Conservation (phyloP, 2,329 filamentous ascomycete species). For the Xylaria sp. region DNA sequence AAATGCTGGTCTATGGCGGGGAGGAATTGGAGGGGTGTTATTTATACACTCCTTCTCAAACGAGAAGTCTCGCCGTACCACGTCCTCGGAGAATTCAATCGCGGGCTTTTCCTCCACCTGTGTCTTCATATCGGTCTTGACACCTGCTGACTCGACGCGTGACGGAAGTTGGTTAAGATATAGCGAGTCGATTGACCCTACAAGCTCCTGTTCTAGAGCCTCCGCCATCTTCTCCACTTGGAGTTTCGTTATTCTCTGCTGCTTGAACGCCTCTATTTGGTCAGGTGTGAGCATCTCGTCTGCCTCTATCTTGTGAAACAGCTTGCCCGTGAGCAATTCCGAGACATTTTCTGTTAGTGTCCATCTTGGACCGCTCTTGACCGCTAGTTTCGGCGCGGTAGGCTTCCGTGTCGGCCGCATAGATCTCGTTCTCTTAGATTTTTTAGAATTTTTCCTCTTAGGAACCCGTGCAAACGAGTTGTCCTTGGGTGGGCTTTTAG, state of each 20-base stretch:
- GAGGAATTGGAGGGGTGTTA: conserved; percentile 24
- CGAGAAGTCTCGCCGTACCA: conserved; percentile 44
- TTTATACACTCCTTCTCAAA: conserved; percentile 38
- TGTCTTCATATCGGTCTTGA: conserved; percentile 47
- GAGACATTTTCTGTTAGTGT: conserved; percentile 66
- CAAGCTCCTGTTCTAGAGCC: conserved; percentile 49
- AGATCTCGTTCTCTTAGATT: conserved; percentile 36
- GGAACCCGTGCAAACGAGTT: conserved; percentile 48
- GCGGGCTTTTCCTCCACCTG: conserved; percentile 44
- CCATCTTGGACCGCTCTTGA: conserved; percentile 59
- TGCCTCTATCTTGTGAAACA: conserved; percentile 66
- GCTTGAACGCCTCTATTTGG: conserved; percentile 60
- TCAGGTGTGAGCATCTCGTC: conserved; percentile 69
- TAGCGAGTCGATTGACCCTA: conserved; percentile 61
- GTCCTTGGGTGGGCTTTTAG: conserved; percentile 16
- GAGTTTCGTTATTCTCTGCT: conserved; percentile 53
- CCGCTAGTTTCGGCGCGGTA: conserved; percentile 41
- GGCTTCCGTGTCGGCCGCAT: conserved; percentile 46
- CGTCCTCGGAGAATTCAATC: conserved; percentile 43
- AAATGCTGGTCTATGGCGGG: conserved; percentile 33
- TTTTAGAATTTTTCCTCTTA: conserved; percentile 54
- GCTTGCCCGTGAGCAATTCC: conserved; percentile 65
- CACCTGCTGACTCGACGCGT: conserved; percentile 55
- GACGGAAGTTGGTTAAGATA: conserved; percentile 61
- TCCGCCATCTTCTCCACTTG: conserved; percentile 49